A percentile compares a stretch with the other conserved stretches of the same genome.
These are phyloP conservation scores for Globisporangium emineosum DNA, from an alignment of 352 stramenopile genomes.

Conservation along the genomic window DNA sequence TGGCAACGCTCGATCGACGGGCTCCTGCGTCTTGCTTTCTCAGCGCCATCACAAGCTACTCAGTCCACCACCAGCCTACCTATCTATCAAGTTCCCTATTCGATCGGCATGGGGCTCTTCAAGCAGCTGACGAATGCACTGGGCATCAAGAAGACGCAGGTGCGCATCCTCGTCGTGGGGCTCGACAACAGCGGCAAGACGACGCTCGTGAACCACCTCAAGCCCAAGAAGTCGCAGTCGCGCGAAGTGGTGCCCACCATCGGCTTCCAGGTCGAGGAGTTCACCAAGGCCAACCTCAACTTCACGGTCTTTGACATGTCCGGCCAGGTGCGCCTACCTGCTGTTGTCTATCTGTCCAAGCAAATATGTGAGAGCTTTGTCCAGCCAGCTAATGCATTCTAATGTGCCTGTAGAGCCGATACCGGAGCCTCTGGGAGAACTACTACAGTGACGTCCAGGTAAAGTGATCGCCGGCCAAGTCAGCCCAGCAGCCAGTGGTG, in stretches of 20 bases:
- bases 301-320: not conserved
- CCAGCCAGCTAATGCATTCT: not conserved
- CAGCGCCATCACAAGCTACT: too few relatives aligned
- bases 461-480: not conserved
- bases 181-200: slow-evolving; percentile 92
- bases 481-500: not conserved
- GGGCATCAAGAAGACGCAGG: slow-evolving; percentile 24
- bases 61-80: not conserved
- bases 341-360: too few relatives aligned
- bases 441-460: not conserved
- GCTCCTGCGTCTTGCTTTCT: too few relatives aligned
- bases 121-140: not conserved
- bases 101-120: not conserved
- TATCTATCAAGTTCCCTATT: not conserved
- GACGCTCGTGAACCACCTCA: slow-evolving; percentile 91
- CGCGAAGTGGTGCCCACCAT: not conserved
- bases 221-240: slow-evolving; percentile 76
- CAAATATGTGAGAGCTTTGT: not conserved
- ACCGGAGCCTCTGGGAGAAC: not conserved
- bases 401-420: not conserved
- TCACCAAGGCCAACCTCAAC: not conserved
- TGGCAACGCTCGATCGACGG: too few relatives aligned
- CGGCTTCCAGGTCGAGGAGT: not conserved
- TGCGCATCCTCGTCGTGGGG: slow-evolving; percentile 87
- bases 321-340: not conserved